Evolutionary conservation across 495 filamentous ascomycete genomes (phyloP).

Genomic region (Lophiostoma macrostomum): DNA sequence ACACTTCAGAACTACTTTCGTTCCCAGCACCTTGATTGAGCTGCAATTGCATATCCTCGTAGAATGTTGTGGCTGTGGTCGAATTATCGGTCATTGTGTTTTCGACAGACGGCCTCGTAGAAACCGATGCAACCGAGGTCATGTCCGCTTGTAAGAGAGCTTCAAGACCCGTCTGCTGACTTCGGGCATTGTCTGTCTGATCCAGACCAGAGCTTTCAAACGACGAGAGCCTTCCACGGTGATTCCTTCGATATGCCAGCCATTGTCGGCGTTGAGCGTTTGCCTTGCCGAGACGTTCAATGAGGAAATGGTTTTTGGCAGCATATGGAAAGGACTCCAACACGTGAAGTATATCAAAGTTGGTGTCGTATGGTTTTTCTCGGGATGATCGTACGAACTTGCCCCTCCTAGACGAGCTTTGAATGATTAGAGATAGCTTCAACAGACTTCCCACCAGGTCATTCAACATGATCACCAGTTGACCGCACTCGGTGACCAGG

Average conservation of each 20-base stretch:
- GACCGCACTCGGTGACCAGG: background rate
- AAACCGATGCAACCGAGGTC: background rate
- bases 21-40: background rate
- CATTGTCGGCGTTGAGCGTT: slow-evolving; percentile 2
- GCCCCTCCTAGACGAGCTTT: background rate
- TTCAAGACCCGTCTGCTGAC: background rate
- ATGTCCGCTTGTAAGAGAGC: background rate
- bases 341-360: background rate
- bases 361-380: background rate
- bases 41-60: background rate
- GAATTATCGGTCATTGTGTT: background rate
- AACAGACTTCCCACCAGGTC: background rate
- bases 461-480: background rate
- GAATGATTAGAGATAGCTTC: background rate
- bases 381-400: background rate
- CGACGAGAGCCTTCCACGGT: background rate
- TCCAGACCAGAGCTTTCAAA: background rate
- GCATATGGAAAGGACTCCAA: background rate
- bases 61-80: background rate
- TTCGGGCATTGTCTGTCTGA: background rate
- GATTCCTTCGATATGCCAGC: background rate
- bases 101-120: background rate
- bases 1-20: background rate
- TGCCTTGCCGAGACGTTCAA: slow-evolving; percentile 3
- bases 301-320: background rate